Base-by-base conservation (phyloP, 2,329 filamentous ascomycete genomes). In the Bimuria novae-zelandiae region DNA sequence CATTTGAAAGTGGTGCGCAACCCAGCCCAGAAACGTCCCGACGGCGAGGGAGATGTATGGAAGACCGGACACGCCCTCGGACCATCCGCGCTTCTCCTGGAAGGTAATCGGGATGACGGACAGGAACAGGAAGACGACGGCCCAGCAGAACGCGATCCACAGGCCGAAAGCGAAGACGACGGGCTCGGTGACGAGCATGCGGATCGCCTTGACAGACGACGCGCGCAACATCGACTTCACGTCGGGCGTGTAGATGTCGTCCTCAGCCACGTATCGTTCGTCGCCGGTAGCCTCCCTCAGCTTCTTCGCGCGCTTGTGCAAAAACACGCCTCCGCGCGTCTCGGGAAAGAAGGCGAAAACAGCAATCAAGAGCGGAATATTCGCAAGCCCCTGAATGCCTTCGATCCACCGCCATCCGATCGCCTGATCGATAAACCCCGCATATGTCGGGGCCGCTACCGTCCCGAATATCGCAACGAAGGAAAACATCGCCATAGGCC, bases 381-480 rank as follows among this genome's bases (percentile, higher is more conserved):
- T 82, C 59, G 77, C 75, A 3, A 82, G 62, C 7, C 80, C 80
- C 59, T 82, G 79, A 37, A 82, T 78, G 45, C 79, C 80, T 63
- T 82, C 74, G 22, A 81, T 76, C 80, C 80, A 82, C 49, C 80
- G 71, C 80, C 80, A 82, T 49, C 79, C 79, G 19, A 82, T 70
- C 35, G 77, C 69, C 61, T 80, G 71, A 63, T 82, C 79, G 62
- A 82, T 81, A 71, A 81, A 82, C 37, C 80, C 79, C 41, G 79
- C 78, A 62, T 82, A 81, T 60, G 82, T 81, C 33, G 80, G 80
- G 3, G 80, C 80, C 4, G 73, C 77, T 22, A 82, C 79, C 8
- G 80, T 82, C 39, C 80, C 80, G 51, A 67, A 67, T 21, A 67
- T 65, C 19, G 64, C 63, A 25, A 67, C 56, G 51, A 67, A 67